Evolutionary conservation across 768 basidiomycete genomes (phyloP), one percentile per base, ranked within the genome.

Genomic region (Phaeotremella fagi): DNA sequence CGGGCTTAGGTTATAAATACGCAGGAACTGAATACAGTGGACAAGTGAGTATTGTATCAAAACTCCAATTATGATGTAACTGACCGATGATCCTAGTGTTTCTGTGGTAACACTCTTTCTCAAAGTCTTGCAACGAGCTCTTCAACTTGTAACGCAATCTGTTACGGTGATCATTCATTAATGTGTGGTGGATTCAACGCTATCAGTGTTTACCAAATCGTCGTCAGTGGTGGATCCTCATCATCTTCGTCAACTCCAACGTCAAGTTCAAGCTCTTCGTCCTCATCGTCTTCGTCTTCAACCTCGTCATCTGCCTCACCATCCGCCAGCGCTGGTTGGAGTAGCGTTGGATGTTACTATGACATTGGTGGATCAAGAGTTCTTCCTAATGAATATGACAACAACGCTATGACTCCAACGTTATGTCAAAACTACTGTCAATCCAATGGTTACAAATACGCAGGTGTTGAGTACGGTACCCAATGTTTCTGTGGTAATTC

Each of bases 61-160:
- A 14, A 2, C 11, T 9, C 2, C 14, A 12, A 18, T 41, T 47
- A 28, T 55, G 35, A 46, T 44, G 4, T 3, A 41, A 22, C 38
- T 35, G n/a, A 35, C 33, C 11, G 33, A n/a, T n/a, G n/a, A n/a
- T n/a, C n/a, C n/a, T n/a, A 65, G 64, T 62, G 60, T 44, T 62
- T 18, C 23, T 62, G 64, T 31, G 50, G 57, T 23, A 57, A 60
- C 22, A 50, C 50, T 3, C 45, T 49, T 33, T 26, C 38, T 29
- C 24, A 46, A 18, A 51, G 50, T 35, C 53, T 38, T 28, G 50
- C 48, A 22, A 26, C 48, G 22, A 25, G 53, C 4, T 52, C 48
- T 23, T 20, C 46, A 9, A 50, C 45, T 3, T 63, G 61, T 33
- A 52, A 46, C 12, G 23, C 35, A 16, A 23, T 31, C 6, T 66